phyloP scores from a whole-genome alignment of 805 yeast genomes.

The Candida gorgasii region DNA sequence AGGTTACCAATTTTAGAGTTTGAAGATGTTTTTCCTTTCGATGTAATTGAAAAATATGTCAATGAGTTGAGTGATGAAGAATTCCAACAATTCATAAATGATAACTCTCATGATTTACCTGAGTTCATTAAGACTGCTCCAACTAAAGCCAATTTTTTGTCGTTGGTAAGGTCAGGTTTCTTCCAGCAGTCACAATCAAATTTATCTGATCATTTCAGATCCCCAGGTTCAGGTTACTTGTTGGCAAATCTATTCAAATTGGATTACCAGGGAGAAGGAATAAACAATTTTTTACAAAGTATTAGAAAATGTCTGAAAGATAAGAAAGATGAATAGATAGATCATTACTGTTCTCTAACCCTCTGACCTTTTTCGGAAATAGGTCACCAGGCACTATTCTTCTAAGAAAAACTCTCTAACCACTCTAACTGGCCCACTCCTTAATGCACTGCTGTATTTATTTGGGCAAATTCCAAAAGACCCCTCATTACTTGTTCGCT shows the following conservation, averaged over 20 bases:
- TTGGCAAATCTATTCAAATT: slow-evolving; percentile 51
- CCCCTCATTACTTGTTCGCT: too few species aligned
- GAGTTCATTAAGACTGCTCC: slow-evolving; percentile 32
- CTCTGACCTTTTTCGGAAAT: background rate
- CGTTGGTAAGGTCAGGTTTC: slow-evolving; percentile 49
- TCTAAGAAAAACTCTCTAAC: too few species aligned
- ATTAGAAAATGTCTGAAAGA: slow-evolving; percentile 26
- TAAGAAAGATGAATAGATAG: slow-evolving; percentile 12
- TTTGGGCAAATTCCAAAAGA: too few species aligned
- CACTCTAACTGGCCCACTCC: too few species aligned
- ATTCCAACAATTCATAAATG: slow-evolving; percentile 27
- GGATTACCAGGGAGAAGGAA: slow-evolving; percentile 56
- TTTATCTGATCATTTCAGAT: slow-evolving; percentile 43
- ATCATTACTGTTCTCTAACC: background rate
- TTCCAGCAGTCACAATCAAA: slow-evolving; percentile 44
- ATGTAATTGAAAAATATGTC: slow-evolving; percentile 33
- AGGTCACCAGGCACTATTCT: too few species aligned
- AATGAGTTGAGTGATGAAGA: slow-evolving; percentile 32
- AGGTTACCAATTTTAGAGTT: slow-evolving; percentile 31
- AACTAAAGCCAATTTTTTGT: slow-evolving; percentile 38
- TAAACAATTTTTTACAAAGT: slow-evolving; percentile 49
- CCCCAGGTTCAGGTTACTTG: slow-evolving; percentile 48
- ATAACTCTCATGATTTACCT: slow-evolving; percentile 38
- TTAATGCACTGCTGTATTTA: too few species aligned
- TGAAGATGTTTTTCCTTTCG: slow-evolving; percentile 34